Conservation (phyloP, 768 basidiomycete genomes). For the Cytidiella melzeri region DNA sequence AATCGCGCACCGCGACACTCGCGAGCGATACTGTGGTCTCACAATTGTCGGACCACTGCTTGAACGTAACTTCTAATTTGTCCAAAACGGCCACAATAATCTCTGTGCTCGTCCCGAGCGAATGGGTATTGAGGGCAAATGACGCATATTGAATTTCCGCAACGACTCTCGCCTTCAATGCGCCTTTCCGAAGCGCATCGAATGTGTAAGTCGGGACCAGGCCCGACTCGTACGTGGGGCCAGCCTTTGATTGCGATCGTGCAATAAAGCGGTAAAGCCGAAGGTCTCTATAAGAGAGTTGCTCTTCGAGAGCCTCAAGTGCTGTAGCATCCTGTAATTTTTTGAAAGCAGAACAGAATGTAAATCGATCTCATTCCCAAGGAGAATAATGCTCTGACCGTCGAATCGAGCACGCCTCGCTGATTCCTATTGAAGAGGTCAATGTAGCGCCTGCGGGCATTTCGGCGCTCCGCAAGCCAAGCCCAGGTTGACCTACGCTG, state of each 20-base stretch:
- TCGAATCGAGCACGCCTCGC: conserved; percentile 39
- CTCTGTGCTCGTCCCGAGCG: conserved; percentile 56
- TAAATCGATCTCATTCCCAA: no score
- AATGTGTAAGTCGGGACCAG: conserved; percentile 64
- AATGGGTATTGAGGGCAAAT: conserved; percentile 74
- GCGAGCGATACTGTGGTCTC: conserved; percentile 82
- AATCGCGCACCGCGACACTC: conserved; percentile 84
- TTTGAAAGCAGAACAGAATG: not conserved
- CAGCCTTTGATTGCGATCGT: conserved; percentile 69
- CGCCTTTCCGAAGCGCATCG: conserved; percentile 62
- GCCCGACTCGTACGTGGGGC: conserved; percentile 80
- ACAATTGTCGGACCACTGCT: conserved; percentile 83
- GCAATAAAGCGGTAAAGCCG: conserved; percentile 97
- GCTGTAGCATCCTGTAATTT: conserved; percentile 40
- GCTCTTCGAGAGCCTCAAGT: conserved; percentile 67
- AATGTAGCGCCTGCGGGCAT: conserved; percentile 83
- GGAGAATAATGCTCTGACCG: no score
- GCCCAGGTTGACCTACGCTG: conserved; percentile 87
- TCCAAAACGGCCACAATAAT: conserved; percentile 87
- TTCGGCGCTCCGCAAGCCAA: conserved; percentile 81
- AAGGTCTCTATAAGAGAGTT: conserved; percentile 89
- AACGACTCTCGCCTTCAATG: conserved; percentile 67
- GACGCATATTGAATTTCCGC: conserved; percentile 84
- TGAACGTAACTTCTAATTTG: conserved; percentile 72
- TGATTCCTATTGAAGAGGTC: conserved; percentile 76